Conservation (phyloP, 2,329 filamentous ascomycete species). For the Verticillium zaregamsianum region DNA sequence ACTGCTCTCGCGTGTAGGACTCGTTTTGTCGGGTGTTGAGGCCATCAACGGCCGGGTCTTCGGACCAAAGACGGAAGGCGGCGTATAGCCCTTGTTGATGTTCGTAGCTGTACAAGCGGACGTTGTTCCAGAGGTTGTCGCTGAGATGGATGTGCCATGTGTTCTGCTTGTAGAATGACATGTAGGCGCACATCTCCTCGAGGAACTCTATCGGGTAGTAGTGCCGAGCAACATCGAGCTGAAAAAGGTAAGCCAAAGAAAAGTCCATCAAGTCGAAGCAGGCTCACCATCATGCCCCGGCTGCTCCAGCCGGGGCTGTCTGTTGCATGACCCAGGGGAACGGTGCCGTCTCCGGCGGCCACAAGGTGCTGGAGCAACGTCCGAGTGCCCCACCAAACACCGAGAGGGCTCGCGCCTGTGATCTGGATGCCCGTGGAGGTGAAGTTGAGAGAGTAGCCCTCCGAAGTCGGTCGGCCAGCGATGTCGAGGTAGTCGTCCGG, state of each 20-base stretch:
- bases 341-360: slow-evolving; percentile 20
- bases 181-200: slow-evolving; percentile 38
- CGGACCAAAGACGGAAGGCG: slow-evolving; percentile 34
- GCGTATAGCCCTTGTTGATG: slow-evolving; percentile 42
- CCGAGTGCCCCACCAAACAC: slow-evolving; percentile 43
- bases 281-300: slow-evolving; percentile 35
- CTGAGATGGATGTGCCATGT: slow-evolving; percentile 46
- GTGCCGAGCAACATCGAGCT: slow-evolving; percentile 18
- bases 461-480: slow-evolving; percentile 40
- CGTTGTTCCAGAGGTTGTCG: slow-evolving; percentile 41
- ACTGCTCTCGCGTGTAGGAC: slow-evolving; percentile 25
- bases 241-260: not conserved
- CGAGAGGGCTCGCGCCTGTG: slow-evolving; percentile 35
- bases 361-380: slow-evolving; percentile 38
- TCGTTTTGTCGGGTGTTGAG: slow-evolving; percentile 19
- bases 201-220: slow-evolving; percentile 24
- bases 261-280: not conserved
- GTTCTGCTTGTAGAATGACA: slow-evolving; percentile 41
- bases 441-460: slow-evolving; percentile 44
- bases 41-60: slow-evolving; percentile 15
- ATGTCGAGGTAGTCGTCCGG: slow-evolving; percentile 35
- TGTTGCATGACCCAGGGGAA: slow-evolving; percentile 21
- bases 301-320: slow-evolving; percentile 40
- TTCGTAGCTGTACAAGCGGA: slow-evolving; percentile 42
- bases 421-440: slow-evolving; percentile 25